Evolutionary conservation across 2,329 filamentous ascomycete species (phyloP).

Genomic region (Fusarium pininemorale): DNA sequence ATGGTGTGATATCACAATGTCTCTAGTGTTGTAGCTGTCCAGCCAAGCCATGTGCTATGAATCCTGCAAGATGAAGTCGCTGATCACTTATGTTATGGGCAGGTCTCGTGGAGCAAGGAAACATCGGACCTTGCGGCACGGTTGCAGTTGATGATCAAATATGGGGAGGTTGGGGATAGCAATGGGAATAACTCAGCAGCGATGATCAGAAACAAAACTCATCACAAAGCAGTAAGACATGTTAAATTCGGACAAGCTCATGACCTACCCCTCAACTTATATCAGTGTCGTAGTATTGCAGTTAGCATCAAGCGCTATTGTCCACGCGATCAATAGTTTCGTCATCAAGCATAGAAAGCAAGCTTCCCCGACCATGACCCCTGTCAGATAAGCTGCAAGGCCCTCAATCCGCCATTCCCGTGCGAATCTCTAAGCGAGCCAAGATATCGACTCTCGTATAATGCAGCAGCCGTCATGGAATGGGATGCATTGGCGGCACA

Average conservation of each 20-base stretch:
- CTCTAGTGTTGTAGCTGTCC: rapidly evolving
- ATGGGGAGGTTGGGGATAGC: neutral
- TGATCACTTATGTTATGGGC: too few relatives aligned
- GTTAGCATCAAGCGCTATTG: neutral
- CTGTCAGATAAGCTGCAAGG: neutral
- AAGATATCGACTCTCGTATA: neutral
- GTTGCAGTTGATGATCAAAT: neutral
- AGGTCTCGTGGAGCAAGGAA: too few relatives aligned
- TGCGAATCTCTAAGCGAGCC: neutral
- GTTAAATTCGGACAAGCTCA: neutral
- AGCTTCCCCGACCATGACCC: neutral
- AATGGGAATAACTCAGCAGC: neutral
- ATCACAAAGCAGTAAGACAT: neutral
- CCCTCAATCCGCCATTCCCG: neutral
- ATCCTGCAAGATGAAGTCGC: too few relatives aligned
- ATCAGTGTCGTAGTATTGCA: neutral
- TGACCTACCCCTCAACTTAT: neutral
- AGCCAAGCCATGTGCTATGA: neutral
- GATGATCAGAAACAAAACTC: neutral
- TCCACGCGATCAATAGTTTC: neutral
- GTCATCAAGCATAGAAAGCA: constrained; percentile 8
- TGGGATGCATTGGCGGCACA: neutral
- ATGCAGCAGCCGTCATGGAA: neutral
- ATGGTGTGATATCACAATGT: neutral
- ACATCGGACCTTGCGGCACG: neutral